These are phyloP conservation scores for Trypanosoma scelopori DNA, from an alignment of 208 protist species.

Conservation along the genomic window DNA sequence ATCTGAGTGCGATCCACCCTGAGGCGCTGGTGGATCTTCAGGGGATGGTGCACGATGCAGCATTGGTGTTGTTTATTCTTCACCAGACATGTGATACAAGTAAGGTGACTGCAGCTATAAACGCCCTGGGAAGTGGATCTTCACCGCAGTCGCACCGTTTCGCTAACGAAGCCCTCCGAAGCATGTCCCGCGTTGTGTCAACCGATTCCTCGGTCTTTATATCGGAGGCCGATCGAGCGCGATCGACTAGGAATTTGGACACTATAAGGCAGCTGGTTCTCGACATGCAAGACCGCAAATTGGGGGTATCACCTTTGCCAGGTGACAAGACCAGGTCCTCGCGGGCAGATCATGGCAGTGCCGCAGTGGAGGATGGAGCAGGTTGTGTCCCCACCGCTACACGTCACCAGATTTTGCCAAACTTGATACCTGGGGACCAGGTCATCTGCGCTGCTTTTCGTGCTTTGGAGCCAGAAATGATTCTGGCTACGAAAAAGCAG, in stretches of 20 bases:
- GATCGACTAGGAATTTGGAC: constrained; percentile 73
- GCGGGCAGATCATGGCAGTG: background rate
- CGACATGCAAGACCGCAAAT: constrained; percentile 63
- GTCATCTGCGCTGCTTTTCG: constrained; percentile 71
- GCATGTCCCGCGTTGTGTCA: constrained; percentile 78
- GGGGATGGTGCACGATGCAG: constrained; percentile 81
- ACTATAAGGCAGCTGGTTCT: constrained; percentile 82
- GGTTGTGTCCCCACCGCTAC: background rate
- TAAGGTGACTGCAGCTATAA: constrained; percentile 63
- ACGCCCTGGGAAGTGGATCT: constrained; percentile 32
- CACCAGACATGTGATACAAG: constrained; percentile 62
- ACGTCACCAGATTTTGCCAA: constrained; percentile 62
- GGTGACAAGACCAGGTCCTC: constrained; percentile 10
- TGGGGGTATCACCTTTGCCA: constrained; percentile 38
- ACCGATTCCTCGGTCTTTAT: constrained; percentile 52
- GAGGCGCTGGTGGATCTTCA: constrained; percentile 41
- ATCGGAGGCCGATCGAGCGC: constrained; percentile 76
- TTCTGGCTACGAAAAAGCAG: constrained; percentile 73
- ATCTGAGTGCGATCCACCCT: constrained; percentile 21
- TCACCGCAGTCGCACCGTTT: constrained; percentile 74
- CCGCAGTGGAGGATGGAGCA: background rate
- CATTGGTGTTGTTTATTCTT: constrained; percentile 71
- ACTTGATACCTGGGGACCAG: constrained; percentile 49
- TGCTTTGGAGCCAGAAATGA: constrained; percentile 68
- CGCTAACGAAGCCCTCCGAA: constrained; percentile 68